Evolutionary conservation across 345 rosid genomes (phyloP).

Genomic region (Populus alba): DNA sequence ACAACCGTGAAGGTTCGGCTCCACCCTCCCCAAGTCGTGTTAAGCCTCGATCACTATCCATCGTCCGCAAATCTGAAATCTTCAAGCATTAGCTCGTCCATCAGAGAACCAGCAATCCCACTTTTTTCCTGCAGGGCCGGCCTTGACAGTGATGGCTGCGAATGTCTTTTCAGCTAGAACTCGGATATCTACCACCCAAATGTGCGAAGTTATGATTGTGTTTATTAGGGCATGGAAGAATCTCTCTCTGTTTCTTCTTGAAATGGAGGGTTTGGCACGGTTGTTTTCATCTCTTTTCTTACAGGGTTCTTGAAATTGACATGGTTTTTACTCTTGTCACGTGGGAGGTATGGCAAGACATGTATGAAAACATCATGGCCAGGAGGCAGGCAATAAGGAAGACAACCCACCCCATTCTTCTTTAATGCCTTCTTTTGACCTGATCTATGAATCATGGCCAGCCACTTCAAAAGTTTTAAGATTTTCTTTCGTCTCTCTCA

Average conservation of each 20-base stretch:
- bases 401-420: neutral
- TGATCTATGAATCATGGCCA: neutral
- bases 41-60: too few relatives aligned
- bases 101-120: too few relatives aligned
- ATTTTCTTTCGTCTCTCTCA: neutral
- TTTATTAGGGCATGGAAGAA: neutral
- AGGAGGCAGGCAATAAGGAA: neutral
- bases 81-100: too few relatives aligned
- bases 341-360: neutral
- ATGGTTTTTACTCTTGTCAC: neutral
- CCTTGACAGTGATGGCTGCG: neutral
- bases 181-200: constrained; percentile 12
- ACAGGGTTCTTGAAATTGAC: neutral
- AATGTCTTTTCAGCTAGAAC: neutral
- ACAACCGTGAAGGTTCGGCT: too few relatives aligned
- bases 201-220: neutral
- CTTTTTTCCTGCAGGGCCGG: neutral
- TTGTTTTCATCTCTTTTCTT: neutral
- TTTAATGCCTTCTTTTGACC: neutral
- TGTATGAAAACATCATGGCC: neutral
- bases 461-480: neutral
- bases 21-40: too few relatives aligned
- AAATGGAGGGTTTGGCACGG: neutral
- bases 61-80: too few relatives aligned
- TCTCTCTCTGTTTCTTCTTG: neutral